phyloP scores from a whole-genome alignment of 2,329 filamentous ascomycete genomes.

The Microdochium trichocladiopsis region DNA sequence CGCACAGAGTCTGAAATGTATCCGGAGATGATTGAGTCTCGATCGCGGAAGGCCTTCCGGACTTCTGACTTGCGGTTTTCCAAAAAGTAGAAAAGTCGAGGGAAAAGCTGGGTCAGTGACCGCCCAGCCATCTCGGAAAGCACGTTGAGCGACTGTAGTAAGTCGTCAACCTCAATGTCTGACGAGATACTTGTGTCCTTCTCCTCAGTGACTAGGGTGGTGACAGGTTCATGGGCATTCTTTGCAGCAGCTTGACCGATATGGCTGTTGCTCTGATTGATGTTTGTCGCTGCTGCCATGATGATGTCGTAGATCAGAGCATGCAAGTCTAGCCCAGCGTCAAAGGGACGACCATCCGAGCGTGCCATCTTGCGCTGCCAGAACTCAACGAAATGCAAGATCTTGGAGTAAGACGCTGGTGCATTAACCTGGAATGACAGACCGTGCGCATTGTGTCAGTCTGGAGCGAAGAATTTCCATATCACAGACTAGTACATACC shows the following conservation, averaged over 20 bases:
- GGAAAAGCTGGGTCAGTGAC: not conserved
- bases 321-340: constrained; percentile 1
- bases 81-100: not conserved
- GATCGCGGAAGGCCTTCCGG: not conserved
- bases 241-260: not conserved
- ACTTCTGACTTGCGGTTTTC: not conserved
- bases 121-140: not conserved
- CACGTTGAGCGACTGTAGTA: not conserved
- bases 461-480: not conserved
- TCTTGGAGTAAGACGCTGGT: constrained; percentile 1
- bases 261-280: constrained; percentile 1
- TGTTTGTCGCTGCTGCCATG: constrained; percentile 2
- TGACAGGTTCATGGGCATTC: not conserved
- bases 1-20: not conserved
- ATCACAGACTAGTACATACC: not conserved
- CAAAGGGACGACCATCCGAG: constrained; percentile 1
- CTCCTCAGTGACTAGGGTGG: not conserved
- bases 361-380: constrained; percentile 1
- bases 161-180: not conserved
- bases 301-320: constrained; percentile 2
- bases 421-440: not conserved
- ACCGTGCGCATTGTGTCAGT: no score
- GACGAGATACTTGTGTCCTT: not conserved
- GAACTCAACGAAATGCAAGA: not conserved
- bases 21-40: not conserved